phyloP scores from a whole-genome alignment of 2,329 filamentous ascomycete species.

The Alternaria triticina region DNA sequence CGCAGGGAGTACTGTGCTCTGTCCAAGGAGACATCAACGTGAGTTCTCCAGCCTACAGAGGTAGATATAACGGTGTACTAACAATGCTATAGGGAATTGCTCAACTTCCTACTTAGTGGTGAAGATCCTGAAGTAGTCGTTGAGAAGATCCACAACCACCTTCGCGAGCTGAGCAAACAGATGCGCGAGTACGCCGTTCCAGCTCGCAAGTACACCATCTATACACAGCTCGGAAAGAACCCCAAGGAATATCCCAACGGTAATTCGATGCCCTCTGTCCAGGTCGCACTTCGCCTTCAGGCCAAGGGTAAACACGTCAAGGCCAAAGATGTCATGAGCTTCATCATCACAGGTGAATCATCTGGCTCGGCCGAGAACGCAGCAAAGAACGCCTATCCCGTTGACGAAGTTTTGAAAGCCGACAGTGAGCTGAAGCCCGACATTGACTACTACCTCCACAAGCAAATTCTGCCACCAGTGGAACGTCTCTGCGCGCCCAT shows the following conservation, averaged over 20 bases:
- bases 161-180: constrained; percentile 80
- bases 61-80: constrained; percentile 3
- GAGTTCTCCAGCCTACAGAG: constrained; percentile 27
- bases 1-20: constrained; percentile 94
- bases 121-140: constrained; percentile 89
- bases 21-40: constrained; percentile 89
- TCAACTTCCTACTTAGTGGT: constrained; percentile 94
- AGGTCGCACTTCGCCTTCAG: constrained; percentile 89
- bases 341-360: constrained; percentile 80
- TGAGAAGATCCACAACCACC: constrained; percentile 89
- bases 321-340: constrained; percentile 94
- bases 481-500: constrained; percentile 98
- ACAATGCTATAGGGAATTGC: constrained; percentile 63
- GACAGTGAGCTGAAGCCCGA: constrained; percentile 81
- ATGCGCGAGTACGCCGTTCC: constrained; percentile 84
- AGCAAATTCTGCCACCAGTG: constrained; percentile 97
- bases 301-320: constrained; percentile 86
- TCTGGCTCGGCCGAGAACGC: constrained; percentile 70
- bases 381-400: constrained; percentile 87
- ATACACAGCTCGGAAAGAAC: constrained; percentile 93
- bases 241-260: constrained; percentile 94
- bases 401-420: constrained; percentile 81
- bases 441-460: constrained; percentile 97
- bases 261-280: constrained; percentile 94
- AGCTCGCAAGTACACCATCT: constrained; percentile 91